Evolutionary conservation across 192 early-diverging fungal genomes (phyloP), one percentile per base, ranked within the genome.

Genomic region (Diversispora epigaea): DNA sequence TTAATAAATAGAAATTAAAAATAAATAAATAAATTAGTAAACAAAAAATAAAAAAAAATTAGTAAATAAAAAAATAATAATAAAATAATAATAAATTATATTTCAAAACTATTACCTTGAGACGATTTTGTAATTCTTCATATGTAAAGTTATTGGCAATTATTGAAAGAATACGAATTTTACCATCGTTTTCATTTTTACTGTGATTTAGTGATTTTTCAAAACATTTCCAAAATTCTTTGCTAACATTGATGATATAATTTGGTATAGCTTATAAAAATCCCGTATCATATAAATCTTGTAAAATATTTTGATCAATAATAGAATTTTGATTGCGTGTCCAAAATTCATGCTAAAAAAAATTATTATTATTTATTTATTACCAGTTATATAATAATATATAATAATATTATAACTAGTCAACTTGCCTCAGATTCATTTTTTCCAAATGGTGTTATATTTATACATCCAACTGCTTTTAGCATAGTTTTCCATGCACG

Each of bases 311-410:
- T 57, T 57, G 17, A 19, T 57, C 56, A 19, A 57, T 19, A 1
- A 19, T 19, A 19, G n/a, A 3, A 6, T 19, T 57, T 3, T 8
- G 6, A 19, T 39, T 43, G 11, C 32, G 0, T 3, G 39, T 40
- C 62, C 32, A 64, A 64, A 64, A 64, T 44, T 64, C 62, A 8
- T 64, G 15, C 41, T 64, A 39, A 64, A 43, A 19, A 10, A n/a
- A 57, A 19, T 2, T 19, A 19, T 57, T 57, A 21, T 2, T 57
- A 19, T 57, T 19, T 19, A 19, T n/a, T 10, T 49, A 49, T 10
- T 49, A 49, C 47, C 12, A 12, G 12, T 49, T 49, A 10, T 10
- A 6, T 57, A 57, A 57, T 4, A 19, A 57, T 57, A 12, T 2
- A 3, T 4, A 57, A 4, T 19, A 57, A 19, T 21, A 57, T 19